Evolutionary conservation across 192 early-diverging fungal genomes (phyloP).

Genomic region (Gorgonomyces haynaldii): DNA sequence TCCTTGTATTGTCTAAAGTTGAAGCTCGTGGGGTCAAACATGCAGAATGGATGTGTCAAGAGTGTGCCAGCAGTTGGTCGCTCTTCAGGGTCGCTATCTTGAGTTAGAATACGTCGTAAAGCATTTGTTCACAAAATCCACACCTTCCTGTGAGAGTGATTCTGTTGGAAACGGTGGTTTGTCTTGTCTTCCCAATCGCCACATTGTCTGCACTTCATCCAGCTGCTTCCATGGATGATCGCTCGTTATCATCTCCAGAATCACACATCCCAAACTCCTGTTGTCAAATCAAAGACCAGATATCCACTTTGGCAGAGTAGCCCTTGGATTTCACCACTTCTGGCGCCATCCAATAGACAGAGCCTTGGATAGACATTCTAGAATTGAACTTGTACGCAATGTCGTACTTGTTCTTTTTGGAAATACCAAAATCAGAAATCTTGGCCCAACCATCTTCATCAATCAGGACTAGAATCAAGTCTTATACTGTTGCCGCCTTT

Average conservation of each 20-base stretch:
- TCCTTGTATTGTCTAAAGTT: constrained; percentile 21
- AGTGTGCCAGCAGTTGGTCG: constrained; percentile 69
- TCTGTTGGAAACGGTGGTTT: constrained; percentile 70
- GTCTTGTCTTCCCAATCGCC: constrained; percentile 63
- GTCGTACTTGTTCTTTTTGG: constrained; percentile 56
- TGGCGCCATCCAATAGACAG: constrained; percentile 93
- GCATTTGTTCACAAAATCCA: constrained; percentile 63
- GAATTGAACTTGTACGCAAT: constrained; percentile 39
- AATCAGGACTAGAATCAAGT: constrained; percentile 47
- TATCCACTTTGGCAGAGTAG: constrained; percentile 87
- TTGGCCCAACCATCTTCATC: constrained; percentile 89
- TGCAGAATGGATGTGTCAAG: constrained; percentile 54
- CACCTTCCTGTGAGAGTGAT: constrained; percentile 54
- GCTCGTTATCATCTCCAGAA: constrained; percentile 98
- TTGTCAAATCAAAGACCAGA: constrained; percentile 49
- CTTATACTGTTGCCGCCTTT: constrained; percentile 84
- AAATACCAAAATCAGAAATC: constrained; percentile 95
- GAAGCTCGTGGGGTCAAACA: constrained; percentile 8
- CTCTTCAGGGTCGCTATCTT: constrained; percentile 52
- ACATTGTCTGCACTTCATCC: constrained; percentile 49
- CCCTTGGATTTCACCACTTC: constrained; percentile 71
- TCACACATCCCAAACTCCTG: constrained; percentile 76
- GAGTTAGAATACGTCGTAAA: constrained; percentile 56
- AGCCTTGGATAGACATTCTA: constrained; percentile 77
- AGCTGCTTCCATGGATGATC: constrained; percentile 66